Percentiles rank a stretch among this genome's conserved stretches.
phyloP scores from a whole-genome alignment of 2,329 filamentous ascomycete genomes.

The Alternaria ethzedia region DNA sequence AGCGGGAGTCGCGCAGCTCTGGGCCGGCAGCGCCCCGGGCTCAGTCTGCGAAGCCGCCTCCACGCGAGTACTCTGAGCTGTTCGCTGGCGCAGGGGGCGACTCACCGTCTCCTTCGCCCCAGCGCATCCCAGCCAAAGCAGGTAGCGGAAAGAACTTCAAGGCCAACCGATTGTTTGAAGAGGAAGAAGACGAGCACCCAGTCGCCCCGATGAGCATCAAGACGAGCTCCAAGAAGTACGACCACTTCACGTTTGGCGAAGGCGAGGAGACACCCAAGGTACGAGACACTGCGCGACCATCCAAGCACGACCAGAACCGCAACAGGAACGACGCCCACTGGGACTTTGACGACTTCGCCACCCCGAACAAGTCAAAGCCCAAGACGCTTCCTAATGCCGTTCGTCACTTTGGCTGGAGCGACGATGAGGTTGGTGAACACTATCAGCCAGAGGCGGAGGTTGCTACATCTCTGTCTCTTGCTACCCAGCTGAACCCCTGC shows the following conservation, averaged over 20 bases:
- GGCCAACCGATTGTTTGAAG: constrained; percentile 63
- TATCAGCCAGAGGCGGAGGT: constrained; percentile 23
- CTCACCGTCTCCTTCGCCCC: constrained; percentile 48
- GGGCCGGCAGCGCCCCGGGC: constrained; percentile 65
- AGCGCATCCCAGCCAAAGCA: constrained; percentile 51
- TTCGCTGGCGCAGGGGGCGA: constrained; percentile 59
- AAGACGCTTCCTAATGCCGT: constrained; percentile 72
- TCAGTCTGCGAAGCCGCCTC: constrained; percentile 73
- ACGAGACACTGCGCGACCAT: constrained; percentile 63
- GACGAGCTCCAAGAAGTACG: constrained; percentile 78
- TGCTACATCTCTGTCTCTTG: constrained; percentile 10
- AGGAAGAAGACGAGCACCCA: constrained; percentile 56
- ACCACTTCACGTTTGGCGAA: constrained; percentile 84
- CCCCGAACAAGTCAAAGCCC: constrained; percentile 75
- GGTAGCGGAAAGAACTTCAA: constrained; percentile 60
- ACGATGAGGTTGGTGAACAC: constrained; percentile 62
- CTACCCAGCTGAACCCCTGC: constrained; percentile 6
- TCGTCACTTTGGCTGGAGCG: constrained; percentile 78
- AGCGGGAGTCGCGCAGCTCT: constrained; percentile 49
- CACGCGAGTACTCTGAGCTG: constrained; percentile 73
- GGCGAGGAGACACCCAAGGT: constrained; percentile 54
- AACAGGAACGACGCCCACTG: constrained; percentile 59
- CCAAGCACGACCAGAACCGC: constrained; percentile 8
- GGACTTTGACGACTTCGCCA: constrained; percentile 87
- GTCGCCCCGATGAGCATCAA: constrained; percentile 55